Conservation (phyloP, 139 green algal species). For the Coccomyxa sp. region DNA sequence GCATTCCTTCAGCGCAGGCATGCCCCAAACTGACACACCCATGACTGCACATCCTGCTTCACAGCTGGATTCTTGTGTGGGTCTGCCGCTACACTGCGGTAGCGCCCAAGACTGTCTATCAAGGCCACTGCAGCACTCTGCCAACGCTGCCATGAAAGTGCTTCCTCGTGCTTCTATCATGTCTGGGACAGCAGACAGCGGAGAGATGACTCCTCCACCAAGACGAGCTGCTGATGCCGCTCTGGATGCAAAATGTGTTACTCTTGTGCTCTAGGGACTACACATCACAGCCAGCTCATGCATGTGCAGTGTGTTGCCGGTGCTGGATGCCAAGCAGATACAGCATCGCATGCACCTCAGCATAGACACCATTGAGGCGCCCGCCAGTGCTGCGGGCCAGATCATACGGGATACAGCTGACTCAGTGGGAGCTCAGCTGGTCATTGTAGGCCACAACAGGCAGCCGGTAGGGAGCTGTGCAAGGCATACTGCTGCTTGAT, state of each 20-base stretch:
- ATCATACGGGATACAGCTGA: not conserved
- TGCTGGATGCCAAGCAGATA: not conserved
- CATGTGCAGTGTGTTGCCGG: not conserved
- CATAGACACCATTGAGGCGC: not conserved
- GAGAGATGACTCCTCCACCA: too few species aligned
- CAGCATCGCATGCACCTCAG: not conserved
- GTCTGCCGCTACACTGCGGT: too few species aligned
- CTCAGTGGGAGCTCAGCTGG: not conserved
- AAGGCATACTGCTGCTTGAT: too few species aligned
- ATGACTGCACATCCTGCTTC: not conserved
- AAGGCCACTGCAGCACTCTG: not conserved
- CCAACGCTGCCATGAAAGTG: too few species aligned
- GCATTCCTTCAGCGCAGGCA: not conserved
- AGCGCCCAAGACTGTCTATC: not conserved
- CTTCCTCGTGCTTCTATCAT: too few species aligned
- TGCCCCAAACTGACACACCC: not conserved
- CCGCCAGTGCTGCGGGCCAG: not conserved
- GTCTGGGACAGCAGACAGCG: too few species aligned
- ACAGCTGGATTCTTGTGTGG: not conserved
- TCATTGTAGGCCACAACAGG: not conserved
- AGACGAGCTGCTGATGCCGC: too few species aligned
- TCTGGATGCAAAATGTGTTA: too few species aligned
- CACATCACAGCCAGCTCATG: not conserved
- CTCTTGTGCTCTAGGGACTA: too few species aligned
- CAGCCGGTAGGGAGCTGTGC: not conserved